Base-by-base conservation (phyloP, 1,284 basidiomycete species). In the Irpex lacteus region DNA sequence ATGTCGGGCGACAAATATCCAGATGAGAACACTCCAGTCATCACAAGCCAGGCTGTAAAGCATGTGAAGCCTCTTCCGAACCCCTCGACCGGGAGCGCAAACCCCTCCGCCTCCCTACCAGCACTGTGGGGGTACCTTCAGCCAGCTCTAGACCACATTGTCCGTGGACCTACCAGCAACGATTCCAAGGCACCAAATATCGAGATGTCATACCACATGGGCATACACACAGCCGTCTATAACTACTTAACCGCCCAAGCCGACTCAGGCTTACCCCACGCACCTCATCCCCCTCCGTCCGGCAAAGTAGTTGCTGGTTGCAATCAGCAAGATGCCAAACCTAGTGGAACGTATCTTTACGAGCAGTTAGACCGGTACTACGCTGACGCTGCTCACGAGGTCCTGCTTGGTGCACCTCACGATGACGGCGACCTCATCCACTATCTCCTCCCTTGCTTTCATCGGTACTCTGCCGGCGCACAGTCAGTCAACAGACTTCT, bases 151-250 rank as follows among this genome's bases (percentile, higher is more conserved):
- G 84, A 21, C 82, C n/a, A n/a, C n/a, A n/a, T n/a, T n/a, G n/a
- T n/a, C n/a, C n/a, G n/a, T n/a, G n/a, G n/a, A n/a, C n/a, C 88
- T n/a, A 83, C 84, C 38, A 86, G 87, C 71, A 79, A 81, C 67
- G 68, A 78, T 53, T 74, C 77, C 66, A 89, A 86, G 70, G 85
- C 88, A 4, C 89, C 90, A 38, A 76, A 86, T 11, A 86, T 92
- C 70, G 89, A 90, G 67, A 82, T 89, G 64, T 82, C 79, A 26
- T 89, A 89, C 69, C 89, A 91, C 70, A 85, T 89, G 73, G 88
- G 88, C 63, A 87, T 92, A 55, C 89, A 91, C 75, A 89, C 90
- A 19, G 87, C 89, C 34, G 86, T 86, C 62, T 92, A 91, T 80
- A 90, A 91, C 78, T 91, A 90, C 82, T 90, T 91, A 73, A 89